Percentiles rank a stretch among this genome's conserved stretches.
Evolutionary conservation across 495 filamentous ascomycete species (phyloP).

Genomic region (Durotheca rogersii): DNA sequence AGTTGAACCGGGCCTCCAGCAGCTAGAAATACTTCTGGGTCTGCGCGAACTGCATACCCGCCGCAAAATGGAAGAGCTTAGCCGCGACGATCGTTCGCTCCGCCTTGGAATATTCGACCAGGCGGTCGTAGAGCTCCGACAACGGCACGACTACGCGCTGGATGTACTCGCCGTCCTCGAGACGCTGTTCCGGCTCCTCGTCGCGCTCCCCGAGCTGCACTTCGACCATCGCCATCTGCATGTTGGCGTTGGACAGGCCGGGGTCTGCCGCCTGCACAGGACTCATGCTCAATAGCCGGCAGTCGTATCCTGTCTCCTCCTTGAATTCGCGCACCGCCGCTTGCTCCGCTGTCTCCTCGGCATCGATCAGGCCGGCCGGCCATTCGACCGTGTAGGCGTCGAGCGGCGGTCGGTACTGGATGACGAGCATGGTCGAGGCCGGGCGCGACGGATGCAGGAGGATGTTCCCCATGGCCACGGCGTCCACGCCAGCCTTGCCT

Average conservation of each 20-base stretch:
- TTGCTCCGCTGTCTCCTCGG: constrained; percentile 70
- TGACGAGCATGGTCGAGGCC: constrained; percentile 52
- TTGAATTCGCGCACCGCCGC: constrained; percentile 82
- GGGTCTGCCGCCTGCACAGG: constrained; percentile 47
- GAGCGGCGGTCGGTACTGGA: constrained; percentile 75
- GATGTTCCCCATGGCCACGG: constrained; percentile 57
- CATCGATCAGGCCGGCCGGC: constrained; percentile 81
- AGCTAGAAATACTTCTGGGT: constrained; percentile 39
- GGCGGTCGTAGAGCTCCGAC: constrained; percentile 49
- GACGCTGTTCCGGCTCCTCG: constrained; percentile 60
- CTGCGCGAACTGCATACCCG: constrained; percentile 45
- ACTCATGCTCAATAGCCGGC: constrained; percentile 33
- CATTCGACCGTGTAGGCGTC: constrained; percentile 77
- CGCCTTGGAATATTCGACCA: constrained; percentile 46
- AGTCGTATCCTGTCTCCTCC: constrained; percentile 84
- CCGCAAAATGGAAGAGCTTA: constrained; percentile 49
- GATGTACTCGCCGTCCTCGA: constrained; percentile 85
- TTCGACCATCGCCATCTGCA: constrained; percentile 76
- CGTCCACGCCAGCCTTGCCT: constrained; percentile 51
- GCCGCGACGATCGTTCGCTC: constrained; percentile 42
- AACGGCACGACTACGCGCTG: constrained; percentile 75
- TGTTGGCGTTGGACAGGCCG: constrained; percentile 82
- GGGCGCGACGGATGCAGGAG: constrained; percentile 51
- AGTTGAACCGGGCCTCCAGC: not conserved
- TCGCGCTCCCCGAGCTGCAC: constrained; percentile 65